Base-by-base conservation (phyloP, 78 protist species). In the Carpediemonas membranifera region DNA sequence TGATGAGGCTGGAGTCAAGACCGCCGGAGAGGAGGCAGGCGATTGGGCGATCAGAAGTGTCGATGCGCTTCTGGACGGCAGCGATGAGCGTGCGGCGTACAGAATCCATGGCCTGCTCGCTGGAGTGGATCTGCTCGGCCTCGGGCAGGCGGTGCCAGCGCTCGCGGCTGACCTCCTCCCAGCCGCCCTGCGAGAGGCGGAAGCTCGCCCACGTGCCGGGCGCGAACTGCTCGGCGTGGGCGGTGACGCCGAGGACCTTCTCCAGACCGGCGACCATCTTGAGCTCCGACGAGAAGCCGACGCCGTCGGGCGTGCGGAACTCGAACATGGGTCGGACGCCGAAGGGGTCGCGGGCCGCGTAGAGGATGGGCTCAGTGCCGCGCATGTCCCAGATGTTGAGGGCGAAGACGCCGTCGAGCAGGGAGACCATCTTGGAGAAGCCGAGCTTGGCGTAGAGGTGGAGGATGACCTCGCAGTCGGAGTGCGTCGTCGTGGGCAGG, bases 21-120 rank as follows among this genome's bases (percentile, higher is more conserved):
- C 93, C 93, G 37, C 93, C 93, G 30, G 84, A 74, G 24, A 89
- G 73, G n/a, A 86, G 82, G 9, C 86, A 89, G 60, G 91, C 93
- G 61, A 82, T 77, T 19, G 90, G 90, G 27, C 58, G 28, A 53
- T 53, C 28, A 9, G 14, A 53, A 3, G 14, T 2, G 58, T 14
- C 85, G 68, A 89, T 64, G 5, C 82, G 53, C 34, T 56, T 63
- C 14, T 52, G 71, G 35, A 89, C 93, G 11, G 90, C 60, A 34
- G 65, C 67, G n/a, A 66, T 78, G 51, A 88, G 72, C 15, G 80
- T 39, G 7, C 73, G 71, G 31, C 84, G 73, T 18, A 88, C 59
- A n/a, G n/a, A 5, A 47, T 62, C 58, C 43, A 69, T 68, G 27
- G 77, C 59, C 31, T 5, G 13, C 39, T 13, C 25, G 9, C 14